phyloP scores from a whole-genome alignment of 768 basidiomycete species.

The Amanita thiersii region DNA sequence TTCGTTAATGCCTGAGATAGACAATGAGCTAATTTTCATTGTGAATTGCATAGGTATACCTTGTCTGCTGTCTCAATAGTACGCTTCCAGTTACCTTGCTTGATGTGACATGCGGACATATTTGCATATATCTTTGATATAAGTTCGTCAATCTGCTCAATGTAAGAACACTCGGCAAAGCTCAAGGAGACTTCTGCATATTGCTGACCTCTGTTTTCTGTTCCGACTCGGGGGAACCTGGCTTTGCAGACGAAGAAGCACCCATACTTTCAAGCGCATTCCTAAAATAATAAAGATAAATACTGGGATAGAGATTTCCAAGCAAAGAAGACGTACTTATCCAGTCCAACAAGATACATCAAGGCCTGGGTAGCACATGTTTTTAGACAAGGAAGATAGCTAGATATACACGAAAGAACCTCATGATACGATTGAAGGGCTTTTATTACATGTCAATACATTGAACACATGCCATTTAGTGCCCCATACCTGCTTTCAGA shows the following conservation, averaged over 20 bases:
- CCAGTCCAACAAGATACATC: conserved; percentile 66
- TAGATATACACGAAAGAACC: conserved; percentile 29
- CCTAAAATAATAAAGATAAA: conserved; percentile 15
- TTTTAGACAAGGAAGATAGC: background rate
- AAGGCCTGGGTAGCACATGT: conserved; percentile 37
- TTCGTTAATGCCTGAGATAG: conserved; percentile 55
- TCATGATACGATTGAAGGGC: conserved; percentile 69
- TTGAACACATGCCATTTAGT: conserved; percentile 1
- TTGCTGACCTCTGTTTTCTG: conserved; percentile 57
- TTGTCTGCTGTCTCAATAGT: conserved; percentile 78
- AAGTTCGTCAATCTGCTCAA: conserved; percentile 56
- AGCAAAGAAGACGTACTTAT: conserved; percentile 47
- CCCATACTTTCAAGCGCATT: conserved; percentile 48
- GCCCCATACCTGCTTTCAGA: conserved; percentile 43
- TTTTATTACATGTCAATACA: conserved; percentile 17
- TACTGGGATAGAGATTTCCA: background rate
- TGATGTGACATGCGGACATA: conserved; percentile 79
- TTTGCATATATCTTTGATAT: conserved; percentile 81
- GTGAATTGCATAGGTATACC: conserved; percentile 18
- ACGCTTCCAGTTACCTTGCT: conserved; percentile 72
- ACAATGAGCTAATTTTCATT: background rate
- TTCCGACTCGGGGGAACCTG: conserved; percentile 24
- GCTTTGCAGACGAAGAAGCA: conserved; percentile 15
- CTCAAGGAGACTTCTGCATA: conserved; percentile 9
- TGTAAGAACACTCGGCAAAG: conserved; percentile 3